Evolutionary conservation across 345 rosid species (phyloP), one percentile per base, ranked within the genome.

Genomic region (Acer yangbiense): DNA sequence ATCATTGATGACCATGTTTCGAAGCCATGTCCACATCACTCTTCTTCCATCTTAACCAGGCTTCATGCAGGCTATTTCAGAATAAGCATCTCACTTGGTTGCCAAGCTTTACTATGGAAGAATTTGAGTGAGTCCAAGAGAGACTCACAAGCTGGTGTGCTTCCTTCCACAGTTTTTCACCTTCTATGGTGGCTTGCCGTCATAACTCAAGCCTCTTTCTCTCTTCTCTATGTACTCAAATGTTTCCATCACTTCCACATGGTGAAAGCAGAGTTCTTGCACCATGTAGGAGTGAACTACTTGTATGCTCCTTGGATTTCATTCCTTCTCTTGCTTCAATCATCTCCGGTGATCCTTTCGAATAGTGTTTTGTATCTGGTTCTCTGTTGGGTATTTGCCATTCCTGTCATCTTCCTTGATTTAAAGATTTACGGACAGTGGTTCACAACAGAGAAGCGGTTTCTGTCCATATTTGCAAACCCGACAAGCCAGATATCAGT

Each of bases 371-470:
- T 46, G 10, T 79, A 80, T 41, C 69, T 52, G 4, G 61, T 65
- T 64, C 88, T 88, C 70, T 89, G 88, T 72, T 81, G 85, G 76
- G 55, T 84, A 46, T 87, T 88, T 71, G 79, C 79, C 8, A 4
- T 79, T 67, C 97, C 97, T 0, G 72, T 93, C 62, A 69, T 83
- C 76, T 66, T 86, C 6, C 90, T 93, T 4, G 91, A 91, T 75
- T 46, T 87, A 14, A 91, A 91, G 70, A 86, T 93, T 60, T 91
- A 91, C 20, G 97, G 98, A 18, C 97, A 89, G 78, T 90, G 98
- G 95, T 85, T 92, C 79, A 89, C 95, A 6, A 88, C 92, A 1
- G 87, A 88, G 82, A 90, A 85, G 82, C 80, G 83, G 76, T 88
- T 90, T 61, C 64, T 90, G 12, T 90, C 90, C 0, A 66, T 79